Evolutionary conservation across 129 eudicot species (phyloP).

Genomic region (Cynara cardunculus): DNA sequence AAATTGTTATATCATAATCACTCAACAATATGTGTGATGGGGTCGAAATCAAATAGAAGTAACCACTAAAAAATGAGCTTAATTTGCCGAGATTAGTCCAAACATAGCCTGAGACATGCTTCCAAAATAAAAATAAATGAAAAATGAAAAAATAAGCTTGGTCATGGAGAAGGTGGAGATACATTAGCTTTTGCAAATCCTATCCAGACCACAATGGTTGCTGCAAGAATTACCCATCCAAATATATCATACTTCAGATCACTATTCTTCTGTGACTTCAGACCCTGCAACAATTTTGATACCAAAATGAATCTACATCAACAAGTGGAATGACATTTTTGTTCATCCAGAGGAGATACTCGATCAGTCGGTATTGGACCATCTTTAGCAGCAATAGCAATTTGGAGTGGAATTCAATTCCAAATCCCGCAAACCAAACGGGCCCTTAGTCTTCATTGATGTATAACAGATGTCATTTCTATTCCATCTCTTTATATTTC

Average conservation of each 20-base stretch:
- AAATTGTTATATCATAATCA: neutral
- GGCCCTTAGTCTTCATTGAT: neutral
- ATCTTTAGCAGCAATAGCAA: neutral
- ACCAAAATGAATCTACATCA: neutral
- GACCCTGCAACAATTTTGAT: conserved; percentile 35
- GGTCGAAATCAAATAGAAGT: neutral
- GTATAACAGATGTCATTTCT: neutral
- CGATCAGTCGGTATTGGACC: neutral
- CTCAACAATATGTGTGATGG: neutral
- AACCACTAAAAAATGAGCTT: conserved; percentile 12
- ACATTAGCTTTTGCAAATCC: conserved; percentile 71
- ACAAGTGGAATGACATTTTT: neutral
- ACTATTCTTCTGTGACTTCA: conserved; percentile 57
- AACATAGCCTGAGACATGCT: too few species aligned
- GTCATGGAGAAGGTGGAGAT: conserved; percentile 62
- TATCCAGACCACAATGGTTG: conserved; percentile 76
- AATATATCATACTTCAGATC: conserved; percentile 79
- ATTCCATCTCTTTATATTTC: neutral
- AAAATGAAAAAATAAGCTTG: conserved; percentile 26
- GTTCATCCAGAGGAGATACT: neutral
- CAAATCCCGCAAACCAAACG: too few species aligned
- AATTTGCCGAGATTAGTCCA: too few species aligned
- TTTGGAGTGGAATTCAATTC: neutral
- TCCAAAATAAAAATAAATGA: too few species aligned
- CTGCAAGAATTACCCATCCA: conserved; percentile 91